These are phyloP conservation scores for Yarrowia sp. DNA, from an alignment of 805 yeast genomes.

Conservation along the genomic window DNA sequence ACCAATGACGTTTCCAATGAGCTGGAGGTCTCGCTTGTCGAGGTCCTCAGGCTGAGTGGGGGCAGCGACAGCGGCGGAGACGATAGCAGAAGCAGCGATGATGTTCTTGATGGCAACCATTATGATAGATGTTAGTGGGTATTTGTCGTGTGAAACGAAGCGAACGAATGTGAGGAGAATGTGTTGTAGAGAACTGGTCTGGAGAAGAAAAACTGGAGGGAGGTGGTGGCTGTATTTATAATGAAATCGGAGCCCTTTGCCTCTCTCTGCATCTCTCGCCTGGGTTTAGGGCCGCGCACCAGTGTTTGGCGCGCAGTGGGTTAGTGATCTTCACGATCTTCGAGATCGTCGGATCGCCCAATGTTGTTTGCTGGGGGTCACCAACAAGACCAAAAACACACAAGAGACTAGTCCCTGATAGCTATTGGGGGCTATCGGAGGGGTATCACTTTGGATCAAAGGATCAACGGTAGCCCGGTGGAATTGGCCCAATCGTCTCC, in stretches of 20 bases:
- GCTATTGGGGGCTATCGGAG: neutral
- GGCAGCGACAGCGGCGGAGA: conserved; percentile 38
- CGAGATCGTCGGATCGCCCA: conserved; percentile 38
- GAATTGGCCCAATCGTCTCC: too few species aligned
- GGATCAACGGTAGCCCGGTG: too few species aligned
- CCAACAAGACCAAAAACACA: neutral
- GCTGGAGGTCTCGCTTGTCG: conserved; percentile 39
- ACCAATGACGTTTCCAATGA: conserved; percentile 31
- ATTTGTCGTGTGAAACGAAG: conserved; percentile 38
- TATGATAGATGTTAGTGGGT: conserved; percentile 37
- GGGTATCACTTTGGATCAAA: neutral
- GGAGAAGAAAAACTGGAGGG: conserved; percentile 30
- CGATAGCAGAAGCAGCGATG: conserved; percentile 35
- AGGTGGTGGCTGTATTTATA: conserved; percentile 24
- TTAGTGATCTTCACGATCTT: conserved; percentile 26
- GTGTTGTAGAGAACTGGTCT: conserved; percentile 38
- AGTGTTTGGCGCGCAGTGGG: conserved; percentile 22
- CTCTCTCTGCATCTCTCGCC: conserved; percentile 4
- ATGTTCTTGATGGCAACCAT: conserved; percentile 36
- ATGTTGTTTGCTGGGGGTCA: conserved; percentile 31
- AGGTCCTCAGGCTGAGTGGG: conserved; percentile 38
- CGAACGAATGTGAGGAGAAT: conserved; percentile 34
- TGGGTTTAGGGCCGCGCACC: conserved; percentile 33
- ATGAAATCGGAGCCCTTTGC: conserved; percentile 12
- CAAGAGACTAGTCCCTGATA: neutral